Evolutionary conservation across 495 filamentous ascomycete species (phyloP), one percentile per base, ranked within the genome.

Genomic region (Trichoderma gamsii): DNA sequence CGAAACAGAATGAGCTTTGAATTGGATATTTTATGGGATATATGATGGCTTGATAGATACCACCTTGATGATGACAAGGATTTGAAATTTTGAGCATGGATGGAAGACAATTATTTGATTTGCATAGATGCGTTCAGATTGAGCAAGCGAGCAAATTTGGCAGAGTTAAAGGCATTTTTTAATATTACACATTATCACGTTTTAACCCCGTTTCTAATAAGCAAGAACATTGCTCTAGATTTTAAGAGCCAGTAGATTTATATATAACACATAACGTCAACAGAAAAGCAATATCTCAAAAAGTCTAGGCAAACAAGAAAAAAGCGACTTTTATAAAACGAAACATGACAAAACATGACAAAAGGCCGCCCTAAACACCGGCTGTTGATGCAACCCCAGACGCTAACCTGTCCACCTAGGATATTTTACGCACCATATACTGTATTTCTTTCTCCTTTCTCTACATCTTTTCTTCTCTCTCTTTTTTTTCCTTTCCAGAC

Each of bases 291-390:
- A 2, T 9, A n/a, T 16, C 25, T n/a, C 3, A 21, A 52, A 18
- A 52, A n/a, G n/a, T 18, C 18, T 21, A 52, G 4, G 3, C 5
- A n/a, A 52, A 52, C 16, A 52, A 21, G 8, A 52, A 52, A n/a
- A n/a, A 3, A 52, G 25, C 49, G 49, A 52, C 49, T 52, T 52
- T 52, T 52, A 9, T 15, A 23, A 52, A 52, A 52, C 15, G 2
- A 52, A 16, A 52, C 25, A 61, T 15, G 13, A n/a, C 7, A 49
- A 49, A n/a, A 49, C 44, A 16, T 16, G 44, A n/a, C 44, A 38
- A 38, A 52, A 21, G 25, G 23, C 56, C 56, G 56, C 56, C 56
- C 56, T 61, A 25, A 61, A 61, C 56, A 61, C 56, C 56, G 56
- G 56, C 56, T 61, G 56, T 61, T 11, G 56, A 61, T 61, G 56